A percentile compares a stretch with the other conserved stretches of the same genome.
Evolutionary conservation across 1,284 basidiomycete species (phyloP).

Genomic region (Cryptococcus jaspeensis): DNA sequence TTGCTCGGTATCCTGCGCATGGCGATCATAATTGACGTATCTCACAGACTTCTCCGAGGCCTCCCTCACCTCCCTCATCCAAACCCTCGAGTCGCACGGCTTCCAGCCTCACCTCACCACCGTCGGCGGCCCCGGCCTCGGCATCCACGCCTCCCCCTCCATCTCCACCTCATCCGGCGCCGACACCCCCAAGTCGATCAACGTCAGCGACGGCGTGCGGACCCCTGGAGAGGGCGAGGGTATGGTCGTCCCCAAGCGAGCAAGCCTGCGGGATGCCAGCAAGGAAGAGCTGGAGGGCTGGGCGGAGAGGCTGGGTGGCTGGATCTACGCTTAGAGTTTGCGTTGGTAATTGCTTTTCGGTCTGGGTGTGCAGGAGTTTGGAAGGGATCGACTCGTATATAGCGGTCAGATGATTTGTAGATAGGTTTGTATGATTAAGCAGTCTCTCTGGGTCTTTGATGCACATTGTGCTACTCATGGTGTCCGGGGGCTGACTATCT

Average conservation of each 20-base stretch:
- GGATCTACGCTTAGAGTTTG: conserved; percentile 21
- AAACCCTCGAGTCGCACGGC: conserved; percentile 61
- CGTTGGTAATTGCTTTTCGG: not conserved
- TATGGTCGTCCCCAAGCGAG: conserved; percentile 31
- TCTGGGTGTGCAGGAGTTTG: not conserved
- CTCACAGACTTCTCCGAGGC: conserved; percentile 63
- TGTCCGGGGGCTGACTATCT: too few relatives aligned
- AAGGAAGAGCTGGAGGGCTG: conserved; percentile 25
- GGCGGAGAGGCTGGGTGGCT: conserved; percentile 29
- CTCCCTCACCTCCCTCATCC: conserved; percentile 60
- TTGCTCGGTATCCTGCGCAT: not conserved
- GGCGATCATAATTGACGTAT: not conserved
- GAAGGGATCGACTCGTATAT: not conserved
- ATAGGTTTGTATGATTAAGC: too few relatives aligned
- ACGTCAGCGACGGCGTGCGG: conserved; percentile 13
- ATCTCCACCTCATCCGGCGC: too few relatives aligned
- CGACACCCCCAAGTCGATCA: not conserved
- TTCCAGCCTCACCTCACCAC: conserved; percentile 88
- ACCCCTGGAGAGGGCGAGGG: conserved; percentile 24
- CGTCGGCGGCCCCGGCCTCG: conserved; percentile 89
- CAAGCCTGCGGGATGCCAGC: conserved; percentile 25
- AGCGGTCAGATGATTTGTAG: not conserved
- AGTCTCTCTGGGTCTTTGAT: too few relatives aligned
- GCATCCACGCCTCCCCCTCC: conserved; percentile 55
- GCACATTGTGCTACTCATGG: too few relatives aligned